phyloP scores from a whole-genome alignment of 2,329 filamentous ascomycete species.

The Fusarium circinatum region DNA sequence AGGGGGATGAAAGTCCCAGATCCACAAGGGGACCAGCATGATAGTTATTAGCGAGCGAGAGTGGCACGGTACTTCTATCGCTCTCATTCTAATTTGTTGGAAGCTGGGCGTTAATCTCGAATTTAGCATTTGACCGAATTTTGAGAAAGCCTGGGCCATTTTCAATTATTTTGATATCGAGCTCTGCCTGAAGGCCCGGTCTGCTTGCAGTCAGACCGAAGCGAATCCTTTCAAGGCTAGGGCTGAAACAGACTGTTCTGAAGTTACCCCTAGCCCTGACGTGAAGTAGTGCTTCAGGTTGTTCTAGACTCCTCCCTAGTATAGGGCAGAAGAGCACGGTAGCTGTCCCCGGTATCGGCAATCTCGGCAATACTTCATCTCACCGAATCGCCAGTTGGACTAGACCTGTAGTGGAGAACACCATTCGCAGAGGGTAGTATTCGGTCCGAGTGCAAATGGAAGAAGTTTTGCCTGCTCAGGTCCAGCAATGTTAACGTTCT shows the following conservation, averaged over 20 bases:
- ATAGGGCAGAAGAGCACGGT: neutral
- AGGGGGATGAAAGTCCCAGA: neutral
- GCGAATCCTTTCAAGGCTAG: neutral
- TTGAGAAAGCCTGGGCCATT: neutral
- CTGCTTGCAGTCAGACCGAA: neutral
- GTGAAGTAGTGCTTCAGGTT: neutral
- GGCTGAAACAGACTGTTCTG: neutral
- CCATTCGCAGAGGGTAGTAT: neutral
- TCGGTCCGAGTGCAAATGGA: neutral
- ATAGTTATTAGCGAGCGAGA: neutral
- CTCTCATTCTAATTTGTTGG: neutral
- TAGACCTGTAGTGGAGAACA: neutral
- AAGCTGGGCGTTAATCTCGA: neutral
- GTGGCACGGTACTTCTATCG: neutral
- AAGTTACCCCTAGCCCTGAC: neutral
- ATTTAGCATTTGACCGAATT: neutral
- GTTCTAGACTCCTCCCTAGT: neutral
- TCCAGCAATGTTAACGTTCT: neutral
- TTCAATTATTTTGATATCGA: too few species aligned
- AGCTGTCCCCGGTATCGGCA: neutral
- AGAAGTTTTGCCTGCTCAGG: neutral
- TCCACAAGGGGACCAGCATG: rapidly evolving
- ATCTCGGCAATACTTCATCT: neutral
- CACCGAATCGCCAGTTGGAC: neutral
- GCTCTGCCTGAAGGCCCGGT: neutral